A percentile compares a stretch with the other conserved stretches of the same genome.
These are phyloP conservation scores for Podospora tetraspora DNA, from an alignment of 495 filamentous ascomycete genomes.

Conservation along the genomic window DNA sequence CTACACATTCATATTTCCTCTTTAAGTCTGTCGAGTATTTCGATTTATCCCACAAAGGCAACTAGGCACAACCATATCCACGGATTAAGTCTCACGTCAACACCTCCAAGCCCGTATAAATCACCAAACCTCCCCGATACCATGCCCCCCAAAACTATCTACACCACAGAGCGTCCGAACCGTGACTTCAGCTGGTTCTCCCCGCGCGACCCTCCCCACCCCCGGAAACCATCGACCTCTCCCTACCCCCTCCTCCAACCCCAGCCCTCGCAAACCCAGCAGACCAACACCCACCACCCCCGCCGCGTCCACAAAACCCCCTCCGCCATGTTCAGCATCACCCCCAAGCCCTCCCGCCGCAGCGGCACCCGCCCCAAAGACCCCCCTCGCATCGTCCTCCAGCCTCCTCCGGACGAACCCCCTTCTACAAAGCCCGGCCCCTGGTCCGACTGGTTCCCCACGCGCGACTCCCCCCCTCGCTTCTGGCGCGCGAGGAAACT, in stretches of 20 bases:
- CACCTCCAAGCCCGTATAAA: neutral
- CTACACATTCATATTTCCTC: neutral
- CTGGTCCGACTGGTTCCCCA: slow-evolving; percentile 10
- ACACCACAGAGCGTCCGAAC: neutral
- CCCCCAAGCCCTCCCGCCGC: neutral
- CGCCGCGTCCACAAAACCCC: neutral
- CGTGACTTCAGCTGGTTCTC: slow-evolving; percentile 11
- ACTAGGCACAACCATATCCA: neutral
- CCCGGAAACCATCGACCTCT: neutral
- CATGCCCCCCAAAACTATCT: slow-evolving; percentile 8
- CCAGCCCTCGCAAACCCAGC: neutral
- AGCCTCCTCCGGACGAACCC: neutral
- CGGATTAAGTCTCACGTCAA: neutral
- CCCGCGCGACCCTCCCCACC: neutral
- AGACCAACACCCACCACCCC: neutral
- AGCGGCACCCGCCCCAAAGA: neutral
- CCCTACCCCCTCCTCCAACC: slow-evolving; percentile 10
- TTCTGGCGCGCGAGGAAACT: slow-evolving; percentile 8
- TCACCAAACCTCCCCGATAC: neutral
- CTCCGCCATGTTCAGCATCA: neutral
- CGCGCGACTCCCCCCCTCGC: slow-evolving; percentile 1
- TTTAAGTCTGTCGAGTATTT: too few species aligned
- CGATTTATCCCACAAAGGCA: neutral
- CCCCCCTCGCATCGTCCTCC: neutral
- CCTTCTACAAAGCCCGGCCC: neutral